Percentiles rank a stretch among this genome's conserved stretches.
These are phyloP conservation scores for Inga leiocalycina DNA, from an alignment of 306 rosid species.

Conservation along the genomic window DNA sequence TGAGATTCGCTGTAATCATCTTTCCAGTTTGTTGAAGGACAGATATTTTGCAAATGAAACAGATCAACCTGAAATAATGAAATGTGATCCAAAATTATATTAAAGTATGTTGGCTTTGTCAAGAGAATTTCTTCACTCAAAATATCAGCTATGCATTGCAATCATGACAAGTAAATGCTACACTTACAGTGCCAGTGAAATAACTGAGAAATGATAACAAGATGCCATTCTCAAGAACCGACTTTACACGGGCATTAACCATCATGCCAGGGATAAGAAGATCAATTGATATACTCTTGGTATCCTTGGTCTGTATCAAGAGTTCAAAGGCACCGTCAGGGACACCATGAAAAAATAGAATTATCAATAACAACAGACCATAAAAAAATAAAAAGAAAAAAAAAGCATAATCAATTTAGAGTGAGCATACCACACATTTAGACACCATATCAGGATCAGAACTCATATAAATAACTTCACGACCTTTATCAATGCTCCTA, in stretches of 20 bases:
- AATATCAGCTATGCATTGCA: conserved; percentile 16
- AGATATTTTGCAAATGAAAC: conserved; percentile 77
- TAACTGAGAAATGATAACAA: conserved; percentile 89
- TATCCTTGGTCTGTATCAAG: conserved; percentile 79
- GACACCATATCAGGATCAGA: conserved; percentile 70
- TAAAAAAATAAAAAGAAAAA: not conserved
- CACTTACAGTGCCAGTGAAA: conserved; percentile 93
- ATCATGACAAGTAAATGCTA: conserved; percentile 8
- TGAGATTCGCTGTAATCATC: conserved; percentile 65
- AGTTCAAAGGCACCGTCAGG: conserved; percentile 21
- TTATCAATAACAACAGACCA: not conserved
- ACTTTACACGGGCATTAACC: conserved; percentile 81
- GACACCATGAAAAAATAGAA: conserved; percentile 6
- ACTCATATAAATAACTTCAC: conserved; percentile 76
- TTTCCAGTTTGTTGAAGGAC: conserved; percentile 71
- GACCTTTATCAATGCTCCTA: conserved; percentile 72
- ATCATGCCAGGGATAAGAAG: conserved; percentile 93
- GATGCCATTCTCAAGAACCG: conserved; percentile 90
- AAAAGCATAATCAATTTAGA: not conserved
- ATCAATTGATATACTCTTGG: conserved; percentile 87
- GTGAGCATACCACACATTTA: conserved; percentile 70
- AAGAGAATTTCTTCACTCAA: conserved; percentile 28
- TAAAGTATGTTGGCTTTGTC: not conserved
- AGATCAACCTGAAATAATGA: conserved; percentile 70
- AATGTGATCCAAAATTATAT: conserved; percentile 17